A percentile compares a stretch with the other conserved stretches of the same genome.
These are phyloP conservation scores for Pleurostoma richardsiae DNA, from an alignment of 2,329 filamentous ascomycete species.

Conservation along the genomic window DNA sequence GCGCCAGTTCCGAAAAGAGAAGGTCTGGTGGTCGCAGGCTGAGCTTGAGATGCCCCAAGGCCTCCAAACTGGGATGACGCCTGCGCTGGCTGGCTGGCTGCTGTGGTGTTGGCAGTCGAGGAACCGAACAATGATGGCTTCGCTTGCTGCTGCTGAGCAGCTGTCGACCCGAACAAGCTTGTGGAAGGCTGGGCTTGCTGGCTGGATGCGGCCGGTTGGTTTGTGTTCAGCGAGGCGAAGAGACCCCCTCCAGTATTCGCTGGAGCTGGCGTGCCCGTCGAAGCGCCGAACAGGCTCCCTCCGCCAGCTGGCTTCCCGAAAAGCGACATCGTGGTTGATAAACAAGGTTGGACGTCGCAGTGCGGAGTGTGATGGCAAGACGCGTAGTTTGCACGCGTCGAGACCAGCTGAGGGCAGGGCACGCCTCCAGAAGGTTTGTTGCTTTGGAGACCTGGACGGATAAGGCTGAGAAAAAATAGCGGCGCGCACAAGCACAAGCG, in stretches of 20 bases:
- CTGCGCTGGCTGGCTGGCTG: neutral
- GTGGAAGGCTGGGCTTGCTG: conserved; percentile 10
- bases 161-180: conserved; percentile 16
- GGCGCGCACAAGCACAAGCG: too few species aligned
- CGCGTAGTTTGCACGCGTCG: conserved; percentile 10
- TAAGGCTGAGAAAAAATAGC: neutral
- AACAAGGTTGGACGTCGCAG: neutral
- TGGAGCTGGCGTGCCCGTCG: conserved; percentile 8
- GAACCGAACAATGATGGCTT: conserved; percentile 13
- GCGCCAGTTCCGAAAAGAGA: conserved; percentile 11
- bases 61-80: conserved; percentile 7
- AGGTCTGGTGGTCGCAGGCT: conserved; percentile 9
- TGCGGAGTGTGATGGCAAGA: conserved; percentile 1
- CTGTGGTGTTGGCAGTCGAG: conserved; percentile 1
- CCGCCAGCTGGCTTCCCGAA: conserved; percentile 10
- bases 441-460: neutral
- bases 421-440: neutral
- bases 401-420: neutral
- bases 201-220: conserved; percentile 7
- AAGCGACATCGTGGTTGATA: conserved; percentile 14
- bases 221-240: conserved; percentile 19
- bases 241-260: conserved; percentile 19
- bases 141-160: conserved; percentile 5
- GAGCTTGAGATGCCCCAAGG: neutral
- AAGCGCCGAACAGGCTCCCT: conserved; percentile 11